These are phyloP conservation scores for Acanthamoeba healyi DNA, from an alignment of 208 protist genomes.

Conservation along the genomic window DNA sequence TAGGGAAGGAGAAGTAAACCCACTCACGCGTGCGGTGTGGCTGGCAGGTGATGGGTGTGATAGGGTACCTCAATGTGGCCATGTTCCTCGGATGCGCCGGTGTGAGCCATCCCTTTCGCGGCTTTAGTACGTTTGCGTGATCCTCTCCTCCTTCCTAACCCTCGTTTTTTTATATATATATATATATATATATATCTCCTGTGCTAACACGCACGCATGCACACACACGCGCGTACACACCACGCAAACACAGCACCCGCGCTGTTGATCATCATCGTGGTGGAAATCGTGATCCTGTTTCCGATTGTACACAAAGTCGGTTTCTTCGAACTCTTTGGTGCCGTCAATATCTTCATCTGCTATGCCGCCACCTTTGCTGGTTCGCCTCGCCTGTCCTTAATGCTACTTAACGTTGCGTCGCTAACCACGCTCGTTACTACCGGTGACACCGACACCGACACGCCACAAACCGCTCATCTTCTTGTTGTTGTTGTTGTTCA, in stretches of 20 bases:
- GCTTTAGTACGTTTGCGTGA: not conserved
- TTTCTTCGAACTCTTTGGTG: conserved; percentile 54
- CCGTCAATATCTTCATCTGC: conserved; percentile 71
- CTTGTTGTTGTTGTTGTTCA: not conserved
- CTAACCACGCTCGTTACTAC: not conserved
- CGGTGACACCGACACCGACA: too few species aligned
- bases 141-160: too few species aligned
- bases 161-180: too few species aligned
- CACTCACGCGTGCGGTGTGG: too few species aligned
- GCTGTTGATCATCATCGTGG: conserved; percentile 12
- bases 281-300: not conserved
- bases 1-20: too few species aligned
- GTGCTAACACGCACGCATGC: too few species aligned
- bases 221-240: not conserved
- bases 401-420: not conserved
- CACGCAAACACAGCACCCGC: not conserved
- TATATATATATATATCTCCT: too few species aligned
- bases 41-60: conserved; percentile 62
- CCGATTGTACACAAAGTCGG: not conserved
- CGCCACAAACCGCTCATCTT: too few species aligned
- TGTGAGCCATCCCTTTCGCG: conserved; percentile 41
- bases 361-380: conserved; percentile 22
- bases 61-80: conserved; percentile 67
- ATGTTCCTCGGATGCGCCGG: conserved; percentile 55
- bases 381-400: not conserved